These are phyloP conservation scores for Vachellia pachyceras DNA, from an alignment of 306 rosid genomes.

Conservation along the genomic window DNA sequence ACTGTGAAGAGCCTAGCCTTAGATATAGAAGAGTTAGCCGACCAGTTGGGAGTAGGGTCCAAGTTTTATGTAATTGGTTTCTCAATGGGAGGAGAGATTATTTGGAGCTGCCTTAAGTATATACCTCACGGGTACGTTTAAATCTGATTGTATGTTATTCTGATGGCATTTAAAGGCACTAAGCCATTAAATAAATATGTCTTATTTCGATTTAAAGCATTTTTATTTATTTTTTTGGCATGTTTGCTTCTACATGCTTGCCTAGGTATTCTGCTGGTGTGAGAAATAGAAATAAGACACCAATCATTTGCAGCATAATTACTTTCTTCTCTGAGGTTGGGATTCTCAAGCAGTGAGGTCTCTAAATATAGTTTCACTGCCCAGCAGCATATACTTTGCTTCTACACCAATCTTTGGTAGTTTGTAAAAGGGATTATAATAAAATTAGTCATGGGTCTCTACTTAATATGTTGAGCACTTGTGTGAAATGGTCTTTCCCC, in stretches of 20 bases:
- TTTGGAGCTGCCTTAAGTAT: slow-evolving; percentile 75
- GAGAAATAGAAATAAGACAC: background rate
- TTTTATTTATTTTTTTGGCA: background rate
- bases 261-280: background rate
- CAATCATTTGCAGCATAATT: slow-evolving; percentile 8
- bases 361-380: slow-evolving; percentile 10
- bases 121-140: slow-evolving; percentile 67
- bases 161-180: background rate
- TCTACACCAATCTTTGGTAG: too few relatives aligned
- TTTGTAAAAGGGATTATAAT: background rate
- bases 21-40: slow-evolving; percentile 85
- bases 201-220: background rate
- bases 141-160: background rate
- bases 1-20: slow-evolving; percentile 63
- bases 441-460: background rate
- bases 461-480: background rate
- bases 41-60: slow-evolving; percentile 67
- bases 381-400: background rate
- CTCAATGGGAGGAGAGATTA: slow-evolving; percentile 68
- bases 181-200: background rate
- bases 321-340: background rate
- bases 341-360: slow-evolving; percentile 9
- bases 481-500: background rate
- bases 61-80: slow-evolving; percentile 69
- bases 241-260: background rate